phyloP scores from a whole-genome alignment of 108 stramenopile species.

The Pseudonitzschia multiseries region DNA sequence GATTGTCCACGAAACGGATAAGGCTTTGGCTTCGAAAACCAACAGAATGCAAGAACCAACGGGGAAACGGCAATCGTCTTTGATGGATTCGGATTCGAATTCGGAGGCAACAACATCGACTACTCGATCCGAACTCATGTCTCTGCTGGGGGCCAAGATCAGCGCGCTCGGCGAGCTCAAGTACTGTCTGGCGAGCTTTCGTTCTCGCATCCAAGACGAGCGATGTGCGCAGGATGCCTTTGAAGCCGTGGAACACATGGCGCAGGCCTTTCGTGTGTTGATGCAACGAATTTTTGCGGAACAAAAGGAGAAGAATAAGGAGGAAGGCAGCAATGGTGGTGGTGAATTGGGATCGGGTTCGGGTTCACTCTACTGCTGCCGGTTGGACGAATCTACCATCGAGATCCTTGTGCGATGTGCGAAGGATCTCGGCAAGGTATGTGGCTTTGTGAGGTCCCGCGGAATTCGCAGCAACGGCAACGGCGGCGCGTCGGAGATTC shows the following conservation, averaged over 20 bases:
- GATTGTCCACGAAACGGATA: background rate
- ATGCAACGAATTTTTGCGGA: no score
- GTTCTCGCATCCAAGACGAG: background rate
- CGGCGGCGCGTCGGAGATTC: no score
- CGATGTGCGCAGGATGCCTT: background rate
- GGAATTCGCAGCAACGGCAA: background rate
- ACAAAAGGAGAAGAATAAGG: background rate
- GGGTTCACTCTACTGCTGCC: background rate
- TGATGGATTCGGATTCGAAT: no score
- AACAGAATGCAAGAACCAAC: no score
- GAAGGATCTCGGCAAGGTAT: constrained; percentile 10
- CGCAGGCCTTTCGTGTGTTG: background rate
- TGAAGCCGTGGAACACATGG: background rate
- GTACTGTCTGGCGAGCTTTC: background rate
- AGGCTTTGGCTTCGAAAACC: background rate
- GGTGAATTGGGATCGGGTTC: background rate
- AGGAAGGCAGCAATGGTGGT: background rate
- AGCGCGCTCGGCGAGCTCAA: background rate
- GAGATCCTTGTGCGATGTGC: background rate
- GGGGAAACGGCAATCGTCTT: no score
- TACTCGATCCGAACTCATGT: background rate
- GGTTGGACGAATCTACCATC: background rate
- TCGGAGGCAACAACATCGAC: no score
- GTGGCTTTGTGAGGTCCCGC: background rate
- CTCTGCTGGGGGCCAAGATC: background rate